A percentile compares a stretch with the other conserved stretches of the same genome.
Evolutionary conservation across 2,329 filamentous ascomycete genomes (phyloP).

Genomic region (Fonsecaea pugnacius): DNA sequence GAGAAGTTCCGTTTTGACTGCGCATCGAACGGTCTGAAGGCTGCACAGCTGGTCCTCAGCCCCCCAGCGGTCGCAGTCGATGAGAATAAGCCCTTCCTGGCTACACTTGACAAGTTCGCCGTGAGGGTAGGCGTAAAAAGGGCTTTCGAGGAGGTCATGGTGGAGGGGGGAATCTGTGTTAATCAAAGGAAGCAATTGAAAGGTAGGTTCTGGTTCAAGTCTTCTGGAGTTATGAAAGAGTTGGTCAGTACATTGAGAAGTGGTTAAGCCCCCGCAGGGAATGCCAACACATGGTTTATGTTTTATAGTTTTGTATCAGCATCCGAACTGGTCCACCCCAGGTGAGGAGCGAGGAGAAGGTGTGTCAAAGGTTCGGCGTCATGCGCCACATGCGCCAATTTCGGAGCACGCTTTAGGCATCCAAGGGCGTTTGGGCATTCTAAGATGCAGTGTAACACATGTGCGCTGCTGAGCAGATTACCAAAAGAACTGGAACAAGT

Average conservation of each 20-base stretch:
- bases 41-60: conserved; percentile 36
- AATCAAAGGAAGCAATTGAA: background rate
- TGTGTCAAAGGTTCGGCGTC: conserved; percentile 13
- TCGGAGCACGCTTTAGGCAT: conserved; percentile 11
- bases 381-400: conserved; percentile 21
- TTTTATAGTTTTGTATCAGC: conserved; percentile 8
- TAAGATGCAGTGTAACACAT: background rate
- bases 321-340: background rate
- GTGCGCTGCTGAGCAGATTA: background rate
- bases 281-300: conserved; percentile 1
- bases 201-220: conserved; percentile 5
- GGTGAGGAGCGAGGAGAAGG: conserved; percentile 10
- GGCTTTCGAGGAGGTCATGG: conserved; percentile 33
- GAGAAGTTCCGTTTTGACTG: conserved; percentile 44
- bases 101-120: conserved; percentile 30
- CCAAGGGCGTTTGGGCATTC: background rate
- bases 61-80: conserved; percentile 34
- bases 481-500: background rate
- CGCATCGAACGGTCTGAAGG: conserved; percentile 27
- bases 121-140: conserved; percentile 30
- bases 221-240: background rate
- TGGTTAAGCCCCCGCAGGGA: background rate
- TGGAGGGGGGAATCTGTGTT: background rate
- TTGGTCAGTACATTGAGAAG: conserved; percentile 15
- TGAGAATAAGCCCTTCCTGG: conserved; percentile 30